Base-by-base conservation (phyloP, 2,329 filamentous ascomycete genomes). In the Trichophyton rubrum region DNA sequence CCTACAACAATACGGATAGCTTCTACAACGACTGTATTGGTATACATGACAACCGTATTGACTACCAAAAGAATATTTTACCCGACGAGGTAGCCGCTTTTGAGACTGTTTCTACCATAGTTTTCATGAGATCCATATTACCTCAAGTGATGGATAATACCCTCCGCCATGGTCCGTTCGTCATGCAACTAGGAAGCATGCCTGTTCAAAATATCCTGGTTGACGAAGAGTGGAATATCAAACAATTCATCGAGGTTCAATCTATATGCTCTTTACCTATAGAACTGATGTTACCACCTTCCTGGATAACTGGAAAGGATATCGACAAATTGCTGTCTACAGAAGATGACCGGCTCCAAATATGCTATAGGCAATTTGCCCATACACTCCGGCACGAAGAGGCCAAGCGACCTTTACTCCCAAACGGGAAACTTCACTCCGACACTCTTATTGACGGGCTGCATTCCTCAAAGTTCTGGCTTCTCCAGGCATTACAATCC, bases 101-200 rank as follows among this genome's bases (percentile, higher is more conserved):
- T 15, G 20, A 20, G 2, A 59, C 63, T 41, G 62, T 56, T 20
- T 56, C 60, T 63, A 67, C 59, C 65, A 63, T 59, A 64, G 64
- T 60, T 68, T 72, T 56, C 64, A 68, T 60, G 68, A 69, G 51
- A 71, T 71, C 62, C 43, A 64, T 49, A 38, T 65, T 43, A 60
- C 67, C 17, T 67, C 71, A 59, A 59, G 69, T 35, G 71, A 69
- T 64, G 55, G 65, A 58, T 20, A 60, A 62, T 2, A 66, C 71
- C 64, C 64, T 72, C 15, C 63, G 66, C 15, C 56, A 67, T 35
- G 72, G 73, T 3, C 71, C 71, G 0, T 75, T 73, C 61, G 62
- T 70, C 47, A 65, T 69, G 61, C 64, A 62, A 2, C 64, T 76
- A 17, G 74, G 71, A 20, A 73, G 76, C 60, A 62, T 77, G n/a